These are phyloP conservation scores for Blastobotrys arbuscula DNA, from an alignment of 1,139 yeast species.

Conservation along the genomic window DNA sequence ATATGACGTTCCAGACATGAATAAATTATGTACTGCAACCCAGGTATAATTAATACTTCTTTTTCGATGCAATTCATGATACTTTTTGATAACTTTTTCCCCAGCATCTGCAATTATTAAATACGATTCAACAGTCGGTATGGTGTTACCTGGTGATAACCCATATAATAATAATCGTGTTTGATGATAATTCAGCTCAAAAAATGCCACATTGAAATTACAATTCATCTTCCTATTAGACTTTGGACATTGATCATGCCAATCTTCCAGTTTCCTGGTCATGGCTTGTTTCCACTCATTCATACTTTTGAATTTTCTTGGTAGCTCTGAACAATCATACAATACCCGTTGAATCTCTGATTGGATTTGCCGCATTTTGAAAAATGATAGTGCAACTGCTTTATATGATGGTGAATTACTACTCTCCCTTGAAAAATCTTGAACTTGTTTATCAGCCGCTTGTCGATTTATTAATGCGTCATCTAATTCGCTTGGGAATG, in stretches of 20 bases:
- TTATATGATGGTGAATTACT: slow-evolving; percentile 53
- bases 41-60: slow-evolving; percentile 77
- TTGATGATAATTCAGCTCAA: slow-evolving; percentile 71
- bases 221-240: slow-evolving; percentile 61
- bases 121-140: slow-evolving; percentile 50
- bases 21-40: slow-evolving; percentile 87
- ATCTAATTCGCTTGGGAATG: slow-evolving; percentile 68
- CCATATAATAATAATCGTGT: slow-evolving; percentile 70
- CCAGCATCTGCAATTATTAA: slow-evolving; percentile 58
- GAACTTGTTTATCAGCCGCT: slow-evolving; percentile 21
- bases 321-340: slow-evolving; percentile 65
- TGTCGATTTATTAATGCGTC: slow-evolving; percentile 53
- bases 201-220: slow-evolving; percentile 63
- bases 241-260: slow-evolving; percentile 58
- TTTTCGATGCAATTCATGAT: slow-evolving; percentile 49
- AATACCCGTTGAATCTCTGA: slow-evolving; percentile 69
- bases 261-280: slow-evolving; percentile 47
- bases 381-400: slow-evolving; percentile 56
- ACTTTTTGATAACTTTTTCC: slow-evolving; percentile 58
- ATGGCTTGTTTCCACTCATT: slow-evolving; percentile 57
- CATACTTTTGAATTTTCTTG: slow-evolving; percentile 52
- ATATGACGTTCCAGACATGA: slow-evolving; percentile 85
- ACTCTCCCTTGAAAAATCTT: slow-evolving; percentile 25
- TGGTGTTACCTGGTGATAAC: slow-evolving; percentile 62
- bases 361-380: slow-evolving; percentile 65